Conservation (phyloP, 495 filamentous ascomycete genomes). For the Hypoxylon cercidicola region DNA sequence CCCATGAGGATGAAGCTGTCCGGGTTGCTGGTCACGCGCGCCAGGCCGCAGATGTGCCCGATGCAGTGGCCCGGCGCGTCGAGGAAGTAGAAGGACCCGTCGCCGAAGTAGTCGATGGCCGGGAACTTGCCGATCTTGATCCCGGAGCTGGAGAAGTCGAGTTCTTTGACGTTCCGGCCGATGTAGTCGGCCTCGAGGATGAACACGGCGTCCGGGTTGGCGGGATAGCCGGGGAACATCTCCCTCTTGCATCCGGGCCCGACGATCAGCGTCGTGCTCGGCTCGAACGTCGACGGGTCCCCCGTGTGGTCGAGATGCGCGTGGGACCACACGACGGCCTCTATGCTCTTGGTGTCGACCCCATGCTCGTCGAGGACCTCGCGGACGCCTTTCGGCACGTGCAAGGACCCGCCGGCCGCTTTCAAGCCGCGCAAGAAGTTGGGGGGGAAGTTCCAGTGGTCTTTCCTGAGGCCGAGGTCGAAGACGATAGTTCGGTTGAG, state of each 20-base stretch:
- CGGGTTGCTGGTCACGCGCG: slow-evolving; percentile 56
- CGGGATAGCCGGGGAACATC: slow-evolving; percentile 63
- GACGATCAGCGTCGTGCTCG: slow-evolving; percentile 62
- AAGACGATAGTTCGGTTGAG: slow-evolving; percentile 62
- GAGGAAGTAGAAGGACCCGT: slow-evolving; percentile 69
- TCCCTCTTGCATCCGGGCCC: slow-evolving; percentile 65
- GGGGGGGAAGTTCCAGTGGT: slow-evolving; percentile 57
- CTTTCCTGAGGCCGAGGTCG: slow-evolving; percentile 68
- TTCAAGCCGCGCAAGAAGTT: slow-evolving; percentile 42
- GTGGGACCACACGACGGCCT: slow-evolving; percentile 70
- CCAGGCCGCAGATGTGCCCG: slow-evolving; percentile 68
- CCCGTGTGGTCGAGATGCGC: slow-evolving; percentile 71
- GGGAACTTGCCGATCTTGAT: slow-evolving; percentile 59
- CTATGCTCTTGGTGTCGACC: slow-evolving; percentile 57
- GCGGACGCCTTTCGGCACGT: slow-evolving; percentile 58
- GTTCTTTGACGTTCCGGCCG: slow-evolving; percentile 54
- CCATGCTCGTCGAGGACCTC: slow-evolving; percentile 62
- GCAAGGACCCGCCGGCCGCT: slow-evolving; percentile 35
- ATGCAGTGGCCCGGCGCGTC: slow-evolving; percentile 65
- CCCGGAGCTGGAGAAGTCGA: slow-evolving; percentile 50
- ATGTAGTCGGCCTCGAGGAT: slow-evolving; percentile 59
- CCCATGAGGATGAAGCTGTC: slow-evolving; percentile 67
- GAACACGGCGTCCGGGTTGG: slow-evolving; percentile 50
- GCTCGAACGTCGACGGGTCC: slow-evolving; percentile 61
- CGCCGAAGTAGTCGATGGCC: slow-evolving; percentile 70